Evolutionary conservation across 2,329 filamentous ascomycete species (phyloP), one percentile per base, ranked within the genome.

Genomic region (Aspergillus spinulosporus): DNA sequence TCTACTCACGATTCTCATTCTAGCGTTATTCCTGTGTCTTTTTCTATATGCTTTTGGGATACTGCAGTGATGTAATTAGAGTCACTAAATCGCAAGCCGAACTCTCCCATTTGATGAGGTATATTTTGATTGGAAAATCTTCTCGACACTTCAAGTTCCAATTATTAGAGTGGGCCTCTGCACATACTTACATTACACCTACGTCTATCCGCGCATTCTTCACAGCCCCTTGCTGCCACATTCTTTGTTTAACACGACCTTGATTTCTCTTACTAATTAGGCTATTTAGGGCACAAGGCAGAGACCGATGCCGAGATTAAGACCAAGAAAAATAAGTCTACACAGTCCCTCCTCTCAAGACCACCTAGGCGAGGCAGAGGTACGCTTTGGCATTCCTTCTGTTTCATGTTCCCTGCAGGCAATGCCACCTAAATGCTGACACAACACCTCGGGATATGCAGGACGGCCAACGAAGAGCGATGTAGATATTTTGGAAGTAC

Each of bases 21-120:
- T 63, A 14, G 55, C 59, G 53, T 64, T 68, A 61, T 64, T 64
- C 36, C 49, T 64, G 3, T 64, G 62, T 57, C 60, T 64, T 8
- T 68, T 64, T 39, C 59, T 65, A 48, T 67, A 64, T 40, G 57
- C 48, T n/a, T 64, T 67, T 43, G 56, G 57, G 32, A 62, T 67
- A 7, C 60, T 68, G 45, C 49, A 36, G 49, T 66, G 60, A 67
- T 66, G 49, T 62, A 59, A 49, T 54, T 49, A 48, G 43, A 39
- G 21, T 21, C 21, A 21, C 21, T 21, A 34, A 56, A 57, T 34
- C 54, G 58, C 49, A 56, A 58, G 49, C 32, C 14, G 32, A 42
- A 32, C 36, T 34, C 31, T 49, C 26, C 14, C 11, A 34, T 48
- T 55, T 29, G 32, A 47, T 46, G 11, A 34, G 44, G 8, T 29